phyloP scores from a whole-genome alignment of 768 basidiomycete species.

The Auriscalpium vulgare region DNA sequence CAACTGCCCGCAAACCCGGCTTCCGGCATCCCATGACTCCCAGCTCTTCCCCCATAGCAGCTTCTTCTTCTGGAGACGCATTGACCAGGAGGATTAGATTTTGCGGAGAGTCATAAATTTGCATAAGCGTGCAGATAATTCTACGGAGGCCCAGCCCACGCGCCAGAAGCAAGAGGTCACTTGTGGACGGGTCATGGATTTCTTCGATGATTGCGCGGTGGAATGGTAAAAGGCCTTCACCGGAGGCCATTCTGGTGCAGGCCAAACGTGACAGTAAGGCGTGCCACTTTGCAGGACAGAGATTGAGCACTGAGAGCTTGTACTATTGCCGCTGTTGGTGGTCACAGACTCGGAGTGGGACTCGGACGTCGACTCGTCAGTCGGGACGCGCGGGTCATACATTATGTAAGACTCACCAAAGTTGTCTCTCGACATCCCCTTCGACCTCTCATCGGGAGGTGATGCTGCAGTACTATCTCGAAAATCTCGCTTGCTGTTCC shows the following conservation, averaged over 20 bases:
- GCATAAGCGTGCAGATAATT: constrained; percentile 79
- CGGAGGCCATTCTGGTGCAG: constrained; percentile 1
- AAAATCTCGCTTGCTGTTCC: too few species aligned
- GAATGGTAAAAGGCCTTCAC: constrained; percentile 40
- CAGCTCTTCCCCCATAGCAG: constrained; percentile 86
- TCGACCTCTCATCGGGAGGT: too few species aligned
- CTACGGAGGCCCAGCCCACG: constrained; percentile 85
- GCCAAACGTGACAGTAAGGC: too few species aligned
- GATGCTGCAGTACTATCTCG: too few species aligned
- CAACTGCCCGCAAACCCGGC: constrained; percentile 77
- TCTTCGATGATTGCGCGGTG: constrained; percentile 61
- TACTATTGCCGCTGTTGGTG: too few species aligned
- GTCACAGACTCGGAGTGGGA: too few species aligned
- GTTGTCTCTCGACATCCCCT: too few species aligned
- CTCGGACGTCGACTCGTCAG: too few species aligned
- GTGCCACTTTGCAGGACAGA: too few species aligned
- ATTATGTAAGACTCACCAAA: too few species aligned
- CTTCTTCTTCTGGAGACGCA: constrained; percentile 79
- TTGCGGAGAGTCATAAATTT: constrained; percentile 84
- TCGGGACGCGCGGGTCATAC: too few species aligned
- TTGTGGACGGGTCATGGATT: constrained; percentile 67
- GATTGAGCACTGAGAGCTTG: too few species aligned
- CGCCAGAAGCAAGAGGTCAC: constrained; percentile 71
- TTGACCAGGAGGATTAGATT: constrained; percentile 82
- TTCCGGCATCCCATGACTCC: constrained; percentile 85